phyloP scores from a whole-genome alignment of 495 filamentous ascomycete genomes.

The Extremus antarcticus region DNA sequence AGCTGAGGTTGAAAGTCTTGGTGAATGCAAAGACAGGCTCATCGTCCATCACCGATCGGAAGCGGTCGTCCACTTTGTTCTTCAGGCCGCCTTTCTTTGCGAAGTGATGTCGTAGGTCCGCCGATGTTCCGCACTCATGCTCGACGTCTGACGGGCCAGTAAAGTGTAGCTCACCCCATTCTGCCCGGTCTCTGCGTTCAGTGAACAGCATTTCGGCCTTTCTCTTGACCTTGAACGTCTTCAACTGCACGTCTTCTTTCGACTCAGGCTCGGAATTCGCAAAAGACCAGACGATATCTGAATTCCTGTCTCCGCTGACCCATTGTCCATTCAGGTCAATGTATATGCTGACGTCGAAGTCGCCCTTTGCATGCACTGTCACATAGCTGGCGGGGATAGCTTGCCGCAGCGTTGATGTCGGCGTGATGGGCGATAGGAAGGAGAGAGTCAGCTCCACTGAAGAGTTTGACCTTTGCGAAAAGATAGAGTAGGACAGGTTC shows the following conservation, averaged over 20 bases:
- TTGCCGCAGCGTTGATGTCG: conserved; percentile 82
- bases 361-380: conserved; percentile 60
- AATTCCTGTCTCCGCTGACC: conserved; percentile 66
- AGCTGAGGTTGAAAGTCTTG: conserved; percentile 51
- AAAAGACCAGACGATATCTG: conserved; percentile 58
- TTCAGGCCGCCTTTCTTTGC: conserved; percentile 54
- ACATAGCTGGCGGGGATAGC: conserved; percentile 83
- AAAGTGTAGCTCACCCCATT: conserved; percentile 84
- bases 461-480: conserved; percentile 33
- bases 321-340: conserved; percentile 83
- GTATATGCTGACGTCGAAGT: conserved; percentile 67
- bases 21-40: conserved; percentile 88
- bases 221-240: conserved; percentile 56
- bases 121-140: conserved; percentile 63
- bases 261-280: conserved; percentile 34
- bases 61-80: conserved; percentile 50
- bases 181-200: conserved; percentile 64
- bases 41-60: conserved; percentile 66
- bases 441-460: conserved; percentile 61
- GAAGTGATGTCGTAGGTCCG: conserved; percentile 59
- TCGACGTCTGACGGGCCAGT: conserved; percentile 54
- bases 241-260: conserved; percentile 32
- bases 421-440: conserved; percentile 87
- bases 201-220: conserved; percentile 56
- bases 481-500: conserved; percentile 73